Evolutionary conservation across 192 early-diverging fungal genomes (phyloP).

Genomic region (Polychytrium aggregatum): DNA sequence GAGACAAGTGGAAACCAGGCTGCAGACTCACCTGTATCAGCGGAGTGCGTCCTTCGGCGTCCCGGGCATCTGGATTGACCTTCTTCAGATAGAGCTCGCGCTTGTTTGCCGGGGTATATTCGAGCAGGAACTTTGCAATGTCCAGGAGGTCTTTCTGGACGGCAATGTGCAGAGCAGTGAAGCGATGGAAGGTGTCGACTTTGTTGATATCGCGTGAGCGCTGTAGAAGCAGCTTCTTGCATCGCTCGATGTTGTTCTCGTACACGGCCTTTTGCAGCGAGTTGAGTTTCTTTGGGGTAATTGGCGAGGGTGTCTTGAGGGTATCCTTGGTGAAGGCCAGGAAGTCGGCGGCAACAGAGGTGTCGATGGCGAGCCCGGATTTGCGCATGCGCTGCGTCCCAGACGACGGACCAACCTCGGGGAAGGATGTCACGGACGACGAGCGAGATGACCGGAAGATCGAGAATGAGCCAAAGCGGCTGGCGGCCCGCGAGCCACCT

Average conservation of each 20-base stretch:
- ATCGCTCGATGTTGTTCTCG: conserved; percentile 18
- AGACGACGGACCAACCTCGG: no score
- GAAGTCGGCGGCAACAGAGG: no score
- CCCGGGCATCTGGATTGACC: conserved; percentile 9
- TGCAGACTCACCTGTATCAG: conserved; percentile 2
- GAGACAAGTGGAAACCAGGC: conserved; percentile 8
- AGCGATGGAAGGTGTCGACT: conserved; percentile 24
- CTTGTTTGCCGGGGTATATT: no score
- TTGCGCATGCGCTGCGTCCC: no score
- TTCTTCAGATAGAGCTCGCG: no score
- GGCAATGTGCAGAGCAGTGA: conserved; percentile 29
- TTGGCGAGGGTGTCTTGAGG: conserved; percentile 5
- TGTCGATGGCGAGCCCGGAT: no score
- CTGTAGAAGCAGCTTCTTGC: conserved; percentile 13
- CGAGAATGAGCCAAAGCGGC: no score
- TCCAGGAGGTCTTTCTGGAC: conserved; percentile 11
- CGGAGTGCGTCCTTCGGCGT: conserved; percentile 18
- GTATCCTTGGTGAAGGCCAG: no score
- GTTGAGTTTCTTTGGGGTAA: conserved; percentile 26
- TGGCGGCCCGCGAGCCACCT: no score
- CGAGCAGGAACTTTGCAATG: conserved; percentile 12
- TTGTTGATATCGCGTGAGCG: conserved; percentile 29
- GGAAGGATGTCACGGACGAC: no score
- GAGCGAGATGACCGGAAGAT: no score
- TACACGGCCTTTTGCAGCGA: conserved; percentile 25